phyloP scores from a whole-genome alignment of 306 rosid genomes.

The Begonia masoniana region DNA sequence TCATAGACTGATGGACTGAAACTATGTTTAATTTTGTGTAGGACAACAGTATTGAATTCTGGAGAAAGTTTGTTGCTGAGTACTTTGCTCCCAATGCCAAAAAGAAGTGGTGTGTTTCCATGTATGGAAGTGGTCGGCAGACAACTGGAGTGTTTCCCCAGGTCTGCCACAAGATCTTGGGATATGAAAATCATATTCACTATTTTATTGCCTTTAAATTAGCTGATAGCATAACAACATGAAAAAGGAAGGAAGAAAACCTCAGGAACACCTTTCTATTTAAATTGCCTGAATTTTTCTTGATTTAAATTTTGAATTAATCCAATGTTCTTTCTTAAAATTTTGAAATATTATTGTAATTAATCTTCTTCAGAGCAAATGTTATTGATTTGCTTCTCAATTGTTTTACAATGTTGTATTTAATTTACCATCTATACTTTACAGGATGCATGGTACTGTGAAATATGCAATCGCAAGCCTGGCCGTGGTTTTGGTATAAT shows the following conservation, averaged over 20 bases:
- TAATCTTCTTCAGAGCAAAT: no score
- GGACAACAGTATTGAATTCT: slow-evolving; percentile 92
- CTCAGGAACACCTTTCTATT: no score
- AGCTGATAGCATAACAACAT: slow-evolving; percentile 10
- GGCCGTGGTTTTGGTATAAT: slow-evolving; percentile 94
- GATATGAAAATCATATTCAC: slow-evolving; percentile 1
- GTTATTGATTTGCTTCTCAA: no score
- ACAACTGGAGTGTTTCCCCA: slow-evolving; percentile 96
- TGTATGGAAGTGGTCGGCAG: slow-evolving; percentile 93
- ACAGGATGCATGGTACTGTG: slow-evolving; percentile 99
- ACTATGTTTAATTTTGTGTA: slow-evolving; percentile 22
- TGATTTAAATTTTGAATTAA: no score
- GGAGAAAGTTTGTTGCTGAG: slow-evolving; percentile 96
- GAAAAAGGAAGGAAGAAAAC: neutral
- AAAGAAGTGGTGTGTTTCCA: slow-evolving; percentile 98
- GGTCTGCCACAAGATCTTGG: slow-evolving; percentile 31
- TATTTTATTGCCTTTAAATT: slow-evolving; percentile 8
- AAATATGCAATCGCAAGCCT: slow-evolving; percentile 93
- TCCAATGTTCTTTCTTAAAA: no score
- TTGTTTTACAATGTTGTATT: no score
- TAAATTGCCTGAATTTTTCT: no score
- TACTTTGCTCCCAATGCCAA: slow-evolving; percentile 91
- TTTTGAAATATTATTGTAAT: no score
- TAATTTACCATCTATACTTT: slow-evolving; percentile 12
- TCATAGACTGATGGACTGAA: slow-evolving; percentile 3